Percentiles rank a stretch among this genome's conserved stretches.
Conservation (phyloP, 768 basidiomycete species). For the Megacollybia marginata region DNA sequence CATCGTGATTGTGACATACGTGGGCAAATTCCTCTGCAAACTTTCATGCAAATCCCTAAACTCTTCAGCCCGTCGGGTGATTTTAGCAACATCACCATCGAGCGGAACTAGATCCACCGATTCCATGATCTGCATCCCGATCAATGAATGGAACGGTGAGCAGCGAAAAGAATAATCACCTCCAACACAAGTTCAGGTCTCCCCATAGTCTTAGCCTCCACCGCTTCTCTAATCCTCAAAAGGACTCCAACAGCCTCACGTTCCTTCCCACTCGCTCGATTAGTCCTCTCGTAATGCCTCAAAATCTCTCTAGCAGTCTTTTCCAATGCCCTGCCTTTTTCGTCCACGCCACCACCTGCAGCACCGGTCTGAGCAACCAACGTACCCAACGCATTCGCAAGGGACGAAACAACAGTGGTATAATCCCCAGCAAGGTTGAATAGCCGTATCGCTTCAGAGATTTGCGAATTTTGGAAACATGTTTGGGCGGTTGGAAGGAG, state of each 20-base stretch:
- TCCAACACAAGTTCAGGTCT: conserved; percentile 74
- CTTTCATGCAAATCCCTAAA: conserved; percentile 84
- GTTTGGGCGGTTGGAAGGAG: conserved; percentile 77
- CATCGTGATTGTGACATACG: conserved; percentile 87
- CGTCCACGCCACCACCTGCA: conserved; percentile 21
- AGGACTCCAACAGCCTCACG: conserved; percentile 69
- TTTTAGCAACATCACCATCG: conserved; percentile 76
- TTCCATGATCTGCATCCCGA: conserved; percentile 63
- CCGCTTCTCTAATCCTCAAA: conserved; percentile 74
- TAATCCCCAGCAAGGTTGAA: conserved; percentile 95
- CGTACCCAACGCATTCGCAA: conserved; percentile 82
- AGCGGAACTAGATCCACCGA: conserved; percentile 83
- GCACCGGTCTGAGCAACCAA: conserved; percentile 60
- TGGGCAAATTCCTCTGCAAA: conserved; percentile 83
- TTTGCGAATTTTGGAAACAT: conserved; percentile 76
- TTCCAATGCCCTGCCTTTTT: conserved; percentile 63
- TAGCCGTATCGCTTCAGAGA: conserved; percentile 88
- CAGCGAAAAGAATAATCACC: conserved; percentile 35
- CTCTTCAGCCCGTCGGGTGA: conserved; percentile 80
- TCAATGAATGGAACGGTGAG: background rate
- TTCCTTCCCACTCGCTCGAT: conserved; percentile 62
- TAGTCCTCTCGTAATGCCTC: conserved; percentile 73
- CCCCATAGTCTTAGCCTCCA: conserved; percentile 66
- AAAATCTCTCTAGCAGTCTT: conserved; percentile 73
- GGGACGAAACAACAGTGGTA: conserved; percentile 76